Conservation (phyloP, 495 filamentous ascomycete species). For the Penicillium atrosanguineum region DNA sequence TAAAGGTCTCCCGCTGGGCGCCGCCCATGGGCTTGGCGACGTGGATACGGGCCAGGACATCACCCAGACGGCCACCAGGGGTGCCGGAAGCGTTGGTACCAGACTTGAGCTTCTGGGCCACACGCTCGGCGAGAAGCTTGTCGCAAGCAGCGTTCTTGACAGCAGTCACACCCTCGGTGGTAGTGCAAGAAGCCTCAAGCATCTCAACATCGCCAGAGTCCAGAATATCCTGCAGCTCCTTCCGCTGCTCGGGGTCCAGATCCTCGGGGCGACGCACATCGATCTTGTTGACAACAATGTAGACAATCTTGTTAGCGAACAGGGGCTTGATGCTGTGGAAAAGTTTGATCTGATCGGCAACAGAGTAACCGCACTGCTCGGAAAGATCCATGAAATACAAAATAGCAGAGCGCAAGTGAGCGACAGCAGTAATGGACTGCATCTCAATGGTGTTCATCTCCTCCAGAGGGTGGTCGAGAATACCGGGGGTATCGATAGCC, state of each 20-base stretch:
- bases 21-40: constrained; percentile 89
- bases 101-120: constrained; percentile 92
- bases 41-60: constrained; percentile 90
- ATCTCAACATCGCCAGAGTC: constrained; percentile 87
- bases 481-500: constrained; percentile 86
- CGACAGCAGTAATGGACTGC: constrained; percentile 96
- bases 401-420: constrained; percentile 89
- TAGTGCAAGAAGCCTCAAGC: constrained; percentile 89
- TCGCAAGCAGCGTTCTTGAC: constrained; percentile 96
- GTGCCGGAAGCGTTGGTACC: constrained; percentile 71
- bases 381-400: constrained; percentile 98
- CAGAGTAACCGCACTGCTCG: constrained; percentile 95
- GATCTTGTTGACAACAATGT: constrained; percentile 97
- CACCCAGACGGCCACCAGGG: constrained; percentile 73
- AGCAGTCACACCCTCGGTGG: constrained; percentile 86
- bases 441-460: constrained; percentile 99
- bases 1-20: constrained; percentile 70
- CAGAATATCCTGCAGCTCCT: constrained; percentile 72
- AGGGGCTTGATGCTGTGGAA: constrained; percentile 95
- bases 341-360: constrained; percentile 84
- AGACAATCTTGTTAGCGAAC: constrained; percentile 95
- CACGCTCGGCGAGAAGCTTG: constrained; percentile 83
- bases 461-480: constrained; percentile 94
- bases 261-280: constrained; percentile 87
- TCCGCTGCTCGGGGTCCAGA: constrained; percentile 75